Percentiles rank a stretch among this genome's conserved stretches.
Conservation (phyloP, 164 flowering plant genomes). For the Tinospora cordifolia region DNA sequence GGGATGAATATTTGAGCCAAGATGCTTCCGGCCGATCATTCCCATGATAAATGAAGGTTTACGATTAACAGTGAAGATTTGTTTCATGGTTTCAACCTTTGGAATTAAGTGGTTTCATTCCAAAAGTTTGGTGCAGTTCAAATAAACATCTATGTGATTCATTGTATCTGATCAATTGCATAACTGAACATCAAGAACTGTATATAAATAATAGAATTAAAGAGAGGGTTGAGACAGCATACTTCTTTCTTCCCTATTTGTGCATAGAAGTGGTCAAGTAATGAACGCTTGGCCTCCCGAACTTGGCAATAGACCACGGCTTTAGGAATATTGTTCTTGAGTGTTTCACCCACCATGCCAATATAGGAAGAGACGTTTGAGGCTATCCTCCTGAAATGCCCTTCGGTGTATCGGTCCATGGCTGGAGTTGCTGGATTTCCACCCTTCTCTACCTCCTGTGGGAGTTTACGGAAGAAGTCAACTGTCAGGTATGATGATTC, state of each 20-base stretch:
- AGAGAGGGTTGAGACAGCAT: not conserved
- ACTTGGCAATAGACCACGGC: conserved; percentile 71
- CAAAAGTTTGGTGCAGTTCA: too few relatives aligned
- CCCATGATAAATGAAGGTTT: too few relatives aligned
- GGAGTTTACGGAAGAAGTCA: conserved; percentile 58
- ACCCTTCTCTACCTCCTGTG: conserved; percentile 49
- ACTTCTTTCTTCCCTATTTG: conserved; percentile 73
- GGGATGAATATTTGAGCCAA: too few relatives aligned
- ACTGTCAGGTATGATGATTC: conserved; percentile 62
- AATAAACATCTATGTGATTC: too few relatives aligned
- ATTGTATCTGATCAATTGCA: not conserved
- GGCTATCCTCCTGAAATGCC: conserved; percentile 54
- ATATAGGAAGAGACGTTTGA: conserved; percentile 52
- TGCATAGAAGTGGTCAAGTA: conserved; percentile 51
- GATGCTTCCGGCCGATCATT: too few relatives aligned
- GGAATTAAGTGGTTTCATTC: too few relatives aligned
- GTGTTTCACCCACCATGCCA: conserved; percentile 48
- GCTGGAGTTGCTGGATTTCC: conserved; percentile 34
- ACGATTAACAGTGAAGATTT: too few relatives aligned
- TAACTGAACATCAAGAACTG: not conserved
- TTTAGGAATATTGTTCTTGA: conserved; percentile 50
- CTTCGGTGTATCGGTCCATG: conserved; percentile 46
- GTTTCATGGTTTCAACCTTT: too few relatives aligned
- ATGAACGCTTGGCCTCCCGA: conserved; percentile 48
- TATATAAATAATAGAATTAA: too few relatives aligned